Base-by-base conservation (phyloP, 2,329 filamentous ascomycete species). In the Pestalotiopsis sp. region DNA sequence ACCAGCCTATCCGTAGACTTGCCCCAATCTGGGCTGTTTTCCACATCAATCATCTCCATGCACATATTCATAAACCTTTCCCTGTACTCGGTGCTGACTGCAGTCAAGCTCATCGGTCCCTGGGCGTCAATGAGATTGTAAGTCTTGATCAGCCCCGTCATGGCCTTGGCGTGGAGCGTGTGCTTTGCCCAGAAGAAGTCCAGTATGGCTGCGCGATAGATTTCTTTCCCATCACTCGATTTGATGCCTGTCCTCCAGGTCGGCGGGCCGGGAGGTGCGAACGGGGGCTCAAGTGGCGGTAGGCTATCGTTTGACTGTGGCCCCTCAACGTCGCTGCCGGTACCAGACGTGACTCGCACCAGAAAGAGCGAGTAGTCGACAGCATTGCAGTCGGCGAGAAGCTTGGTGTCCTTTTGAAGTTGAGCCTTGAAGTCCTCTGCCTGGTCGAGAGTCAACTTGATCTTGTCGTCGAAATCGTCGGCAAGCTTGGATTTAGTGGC, bases 171-270 rank as follows among this genome's bases (percentile, higher is more conserved):
- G 66, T 88, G 90, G 0, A 90, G 73, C 72, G 90, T 91, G 78
- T 93, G 91, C 78, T 91, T 92, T 0, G 91, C 88, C 92, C 92
- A 94, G 82, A 94, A 93, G 80, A 94, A 94, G 77, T 94, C 92
- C 41, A 94, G 82, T 14, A 94, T 79, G 0, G 90, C 86, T 3
- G 87, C 90, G 2, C 91, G 86, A 74, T 93, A 94, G 13, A 90
- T 81, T 83, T 90, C 91, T 72, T 88, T 88, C 0, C 87, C 87
- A 73, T 93, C 89, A 0, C 84, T 81, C 11, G 90, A 91, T 0
- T 79, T 72, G 0, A 93, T 74, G 0, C 92, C 92, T 0, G 82
- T 85, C 12, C 91, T 83, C 91, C 91, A 94, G 5, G 80, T 80
- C 82, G 80, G 78, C 3, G 79, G 78, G 0, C 68, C 61, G 0